phyloP scores from a whole-genome alignment of 371 early-diverging fungal species.

The Lichtheimia ramosa region DNA sequence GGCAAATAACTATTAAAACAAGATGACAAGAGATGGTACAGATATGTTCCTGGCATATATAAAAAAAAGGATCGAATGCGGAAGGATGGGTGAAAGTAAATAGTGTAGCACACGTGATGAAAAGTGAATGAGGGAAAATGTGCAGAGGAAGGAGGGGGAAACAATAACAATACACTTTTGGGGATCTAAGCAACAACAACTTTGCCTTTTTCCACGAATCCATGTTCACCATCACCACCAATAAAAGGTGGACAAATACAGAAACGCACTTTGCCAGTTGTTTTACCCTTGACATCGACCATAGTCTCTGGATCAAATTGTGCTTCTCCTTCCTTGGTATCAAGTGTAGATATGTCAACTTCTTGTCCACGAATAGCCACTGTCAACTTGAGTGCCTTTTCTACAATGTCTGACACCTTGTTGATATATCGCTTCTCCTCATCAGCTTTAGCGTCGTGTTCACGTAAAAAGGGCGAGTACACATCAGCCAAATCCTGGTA shows the following conservation, averaged over 20 bases:
- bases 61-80: too few relatives aligned
- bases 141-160: not conserved
- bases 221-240: constrained; percentile 42
- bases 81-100: too few relatives aligned
- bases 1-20: too few relatives aligned
- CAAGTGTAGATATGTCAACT: constrained; percentile 50
- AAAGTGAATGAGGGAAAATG: too few relatives aligned
- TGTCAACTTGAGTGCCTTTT: constrained; percentile 51
- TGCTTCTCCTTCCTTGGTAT: constrained; percentile 45
- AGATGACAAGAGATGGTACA: too few relatives aligned
- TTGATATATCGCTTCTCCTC: constrained; percentile 26
- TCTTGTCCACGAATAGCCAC: constrained; percentile 62
- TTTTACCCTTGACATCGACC: constrained; percentile 28
- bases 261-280: constrained; percentile 21
- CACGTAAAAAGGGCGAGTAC: constrained; percentile 45
- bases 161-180: not conserved
- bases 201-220: constrained; percentile 50
- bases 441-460: constrained; percentile 29
- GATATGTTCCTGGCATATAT: too few relatives aligned
- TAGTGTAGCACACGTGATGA: too few relatives aligned
- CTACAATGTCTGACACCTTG: constrained; percentile 56
- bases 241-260: constrained; percentile 35
- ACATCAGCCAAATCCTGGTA: constrained; percentile 48
- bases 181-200: constrained; percentile 29
- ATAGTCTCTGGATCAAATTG: constrained; percentile 36